Base-by-base conservation (phyloP, 1,284 basidiomycete genomes). In the Omphalotus olearius region DNA sequence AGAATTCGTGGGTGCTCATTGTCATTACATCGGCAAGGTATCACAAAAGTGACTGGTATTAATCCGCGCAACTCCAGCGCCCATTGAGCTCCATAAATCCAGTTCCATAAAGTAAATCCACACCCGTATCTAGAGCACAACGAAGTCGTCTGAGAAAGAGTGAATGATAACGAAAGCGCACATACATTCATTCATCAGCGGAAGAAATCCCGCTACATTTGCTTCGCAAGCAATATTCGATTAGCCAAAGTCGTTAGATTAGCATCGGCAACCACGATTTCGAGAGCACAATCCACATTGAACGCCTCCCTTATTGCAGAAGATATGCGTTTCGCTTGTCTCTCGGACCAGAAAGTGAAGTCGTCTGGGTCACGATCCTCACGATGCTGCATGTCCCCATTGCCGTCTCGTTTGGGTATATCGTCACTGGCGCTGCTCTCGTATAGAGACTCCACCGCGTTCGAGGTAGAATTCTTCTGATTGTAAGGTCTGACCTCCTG, bases 191-290 rank as follows among this genome's bases (percentile, higher is more conserved):
- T 38, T 41, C 23, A 23, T 23, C 23, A 23, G 23, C 23, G 5
- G 5, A 23, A 5, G 5, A 23, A 23, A 3, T 23, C 23, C 20
- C 11, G 40, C 46, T 40, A 53, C 39, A 93, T 71, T 62, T 88
- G 82, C 63, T 85, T 86, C 11, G 92, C 91, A 17, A 90, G 80
- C 53, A 96, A 69, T 57, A 98, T 89, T 60, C 93, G 77, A 60
- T 87, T 85, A 4, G 93, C 85, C 56, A 99, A 71, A 37, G 85
- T 76, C 14, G 79, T 78, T 57, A 98, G 69, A 68, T 99, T 98
- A 14, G 96, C 93, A 63, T 97, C 93, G 1, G 93, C 95, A 41
- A 98, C 75, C 39, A 99, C 79, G 17, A 99, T 93, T 60, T 97
- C 91, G 13, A 85, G 81, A 4, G 85, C 85, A 61, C 95, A 85